Base-by-base conservation (phyloP, 257 asterid species). In the Salvia splendens region DNA sequence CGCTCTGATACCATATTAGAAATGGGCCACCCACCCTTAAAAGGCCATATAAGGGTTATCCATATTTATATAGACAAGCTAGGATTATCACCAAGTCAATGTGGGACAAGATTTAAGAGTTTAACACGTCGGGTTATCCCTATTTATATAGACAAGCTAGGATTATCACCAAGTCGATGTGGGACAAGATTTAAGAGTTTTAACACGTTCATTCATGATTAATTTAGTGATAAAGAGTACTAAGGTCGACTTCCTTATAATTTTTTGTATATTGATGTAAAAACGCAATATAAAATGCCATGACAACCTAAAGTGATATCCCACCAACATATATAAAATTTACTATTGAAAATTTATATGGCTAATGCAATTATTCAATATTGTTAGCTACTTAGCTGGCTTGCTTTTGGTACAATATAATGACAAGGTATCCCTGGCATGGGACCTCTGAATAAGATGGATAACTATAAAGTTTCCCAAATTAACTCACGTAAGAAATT, bases 371-470 rank as follows among this genome's bases (percentile, higher is more conserved):
- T 67, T n/a, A 43, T 67, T 8, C 64, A 67, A 67, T 67, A 53
- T 54, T 12, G 30, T 53, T 40, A 60, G 68, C 74, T 59, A 68
- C 15, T 53, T 40, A 60, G 68, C 74, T 59, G 74, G 61, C 74
- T 59, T 68, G 61, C 74, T 43, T 57, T 47, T 15, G 60, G 8
- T 12, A 16, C 52, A 41, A 61, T 60, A 49, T 40, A 36, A 32
- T 57, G 49, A 46, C 49, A 8, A 20, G 3, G 50, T 51, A 20
- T 51, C 28, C 17, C 5, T 36, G 56, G 56, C 7, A 35, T 70
- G 64, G 76, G 70, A 8, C 65, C 48, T 33, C 3, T 54, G 70
- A 63, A 43, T 62, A 32, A 52, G 76, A 71, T 71, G 65, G 64
- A 64, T 54, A 12, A 12, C 65, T 30, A 33, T 32, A 59, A 28